Conservation (phyloP, 768 basidiomycete species). For the Leccinum disarticulatum region DNA sequence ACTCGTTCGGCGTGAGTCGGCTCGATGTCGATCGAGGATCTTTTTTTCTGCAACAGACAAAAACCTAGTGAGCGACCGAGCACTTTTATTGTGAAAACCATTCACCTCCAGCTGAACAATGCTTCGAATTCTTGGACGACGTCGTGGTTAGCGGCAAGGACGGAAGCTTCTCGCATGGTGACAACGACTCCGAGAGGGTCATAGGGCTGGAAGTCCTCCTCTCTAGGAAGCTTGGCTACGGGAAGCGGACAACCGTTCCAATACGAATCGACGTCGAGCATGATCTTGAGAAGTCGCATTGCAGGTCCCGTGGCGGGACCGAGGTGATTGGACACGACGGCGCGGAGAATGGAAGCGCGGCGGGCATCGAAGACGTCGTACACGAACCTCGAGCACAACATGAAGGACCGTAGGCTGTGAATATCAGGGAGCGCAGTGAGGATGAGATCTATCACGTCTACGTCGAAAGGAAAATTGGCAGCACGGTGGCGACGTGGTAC, state of each 20-base stretch:
- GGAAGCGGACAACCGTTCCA: conserved; percentile 17
- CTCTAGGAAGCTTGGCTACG: conserved; percentile 12
- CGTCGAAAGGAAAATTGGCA: conserved; percentile 8
- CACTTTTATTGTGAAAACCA: not conserved
- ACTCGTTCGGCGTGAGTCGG: not conserved
- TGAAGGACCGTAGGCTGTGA: conserved; percentile 9
- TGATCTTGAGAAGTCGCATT: conserved; percentile 19
- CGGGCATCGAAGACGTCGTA: conserved; percentile 14
- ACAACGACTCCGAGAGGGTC: not conserved
- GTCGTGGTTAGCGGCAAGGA: conserved; percentile 19
- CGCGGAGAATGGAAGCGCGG: conserved; percentile 13
- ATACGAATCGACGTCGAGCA: conserved; percentile 12
- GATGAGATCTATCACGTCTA: conserved; percentile 15
- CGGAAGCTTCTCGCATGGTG: conserved; percentile 13
- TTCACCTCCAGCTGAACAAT: conserved; percentile 24
- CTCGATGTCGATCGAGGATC: conserved; percentile 24
- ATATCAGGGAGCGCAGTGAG: conserved; percentile 13
- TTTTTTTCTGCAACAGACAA: conserved; percentile 32
- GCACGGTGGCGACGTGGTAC: not conserved
- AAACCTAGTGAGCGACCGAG: conserved; percentile 1
- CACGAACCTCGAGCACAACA: conserved; percentile 19
- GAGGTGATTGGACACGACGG: conserved; percentile 17
- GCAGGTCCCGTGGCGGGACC: conserved; percentile 8
- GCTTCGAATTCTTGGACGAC: conserved; percentile 16
- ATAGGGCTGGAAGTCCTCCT: conserved; percentile 7